phyloP scores from a whole-genome alignment of 1,139 yeast species.

The Hansenula lynferdii region DNA sequence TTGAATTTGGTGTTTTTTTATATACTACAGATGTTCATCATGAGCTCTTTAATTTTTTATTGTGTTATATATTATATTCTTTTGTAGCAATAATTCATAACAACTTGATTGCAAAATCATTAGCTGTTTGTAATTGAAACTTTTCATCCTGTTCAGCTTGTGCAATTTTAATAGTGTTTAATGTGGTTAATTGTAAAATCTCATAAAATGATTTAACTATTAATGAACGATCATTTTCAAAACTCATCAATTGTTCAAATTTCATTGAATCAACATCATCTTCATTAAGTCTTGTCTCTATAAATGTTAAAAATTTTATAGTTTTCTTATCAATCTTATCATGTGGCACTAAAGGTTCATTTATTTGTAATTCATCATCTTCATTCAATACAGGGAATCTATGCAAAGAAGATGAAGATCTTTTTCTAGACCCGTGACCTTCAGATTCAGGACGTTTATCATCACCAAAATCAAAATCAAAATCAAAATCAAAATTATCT shows the following conservation, averaged over 20 bases:
- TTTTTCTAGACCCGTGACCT: too few species aligned
- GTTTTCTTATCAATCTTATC: conserved; percentile 7
- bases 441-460: too few species aligned
- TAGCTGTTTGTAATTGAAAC: background rate
- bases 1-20: too few species aligned
- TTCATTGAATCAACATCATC: conserved; percentile 8
- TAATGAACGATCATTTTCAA: conserved; percentile 20
- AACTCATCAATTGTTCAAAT: conserved; percentile 12
- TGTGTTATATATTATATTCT: too few species aligned
- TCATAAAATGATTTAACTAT: conserved; percentile 40
- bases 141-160: background rate
- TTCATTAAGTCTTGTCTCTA: conserved; percentile 16
- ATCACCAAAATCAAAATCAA: conserved; percentile 6
- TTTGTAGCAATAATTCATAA: too few species aligned
- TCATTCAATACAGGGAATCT: too few species aligned
- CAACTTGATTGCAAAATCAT: conserved; percentile 2
- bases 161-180: conserved; percentile 10
- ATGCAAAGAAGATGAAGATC: too few species aligned
- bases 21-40: too few species aligned
- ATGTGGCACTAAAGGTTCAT: background rate
- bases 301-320: conserved; percentile 16
- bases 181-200: conserved; percentile 34
- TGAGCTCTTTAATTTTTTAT: too few species aligned
- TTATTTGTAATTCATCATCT: conserved; percentile 6
- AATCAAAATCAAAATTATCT: conserved; percentile 11